These are phyloP conservation scores for Catharanthus roseus DNA, from an alignment of 257 asterid genomes.

Conservation along the genomic window DNA sequence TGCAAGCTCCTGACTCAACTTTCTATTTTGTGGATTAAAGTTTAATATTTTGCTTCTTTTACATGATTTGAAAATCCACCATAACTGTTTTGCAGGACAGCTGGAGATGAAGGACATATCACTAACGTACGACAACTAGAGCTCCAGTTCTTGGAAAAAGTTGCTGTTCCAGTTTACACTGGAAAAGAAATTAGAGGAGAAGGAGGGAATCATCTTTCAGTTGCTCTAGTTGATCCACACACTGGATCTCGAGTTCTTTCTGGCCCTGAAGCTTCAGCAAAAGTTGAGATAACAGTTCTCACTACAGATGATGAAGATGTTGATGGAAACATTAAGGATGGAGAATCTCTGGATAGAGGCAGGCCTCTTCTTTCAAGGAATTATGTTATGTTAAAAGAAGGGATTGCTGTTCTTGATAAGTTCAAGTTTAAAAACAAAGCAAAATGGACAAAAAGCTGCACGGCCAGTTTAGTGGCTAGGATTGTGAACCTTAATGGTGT, in stretches of 20 bases:
- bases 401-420: not conserved
- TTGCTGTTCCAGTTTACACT: conserved; percentile 29
- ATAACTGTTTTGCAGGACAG: conserved; percentile 26
- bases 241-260: conserved; percentile 10
- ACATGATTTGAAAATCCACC: not conserved
- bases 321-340: not conserved
- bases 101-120: not conserved
- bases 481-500: not conserved
- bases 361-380: conserved; percentile 12
- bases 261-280: conserved; percentile 32
- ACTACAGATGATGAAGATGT: not conserved
- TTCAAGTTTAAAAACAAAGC: not conserved
- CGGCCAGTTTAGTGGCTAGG: conserved; percentile 4
- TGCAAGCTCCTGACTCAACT: not conserved
- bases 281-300: conserved; percentile 14
- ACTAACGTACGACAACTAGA: not conserved
- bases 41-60: not conserved
- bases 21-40: not conserved
- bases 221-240: conserved; percentile 32
- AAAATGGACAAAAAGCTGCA: conserved; percentile 11
- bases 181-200: conserved; percentile 34
- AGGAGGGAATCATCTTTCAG: conserved; percentile 16
- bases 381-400: conserved; percentile 1
- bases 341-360: not conserved
- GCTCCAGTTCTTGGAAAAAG: conserved; percentile 29